Evolutionary conservation across 2,329 filamentous ascomycete species (phyloP), one percentile per base, ranked within the genome.

Genomic region (Venturia carpophila): DNA sequence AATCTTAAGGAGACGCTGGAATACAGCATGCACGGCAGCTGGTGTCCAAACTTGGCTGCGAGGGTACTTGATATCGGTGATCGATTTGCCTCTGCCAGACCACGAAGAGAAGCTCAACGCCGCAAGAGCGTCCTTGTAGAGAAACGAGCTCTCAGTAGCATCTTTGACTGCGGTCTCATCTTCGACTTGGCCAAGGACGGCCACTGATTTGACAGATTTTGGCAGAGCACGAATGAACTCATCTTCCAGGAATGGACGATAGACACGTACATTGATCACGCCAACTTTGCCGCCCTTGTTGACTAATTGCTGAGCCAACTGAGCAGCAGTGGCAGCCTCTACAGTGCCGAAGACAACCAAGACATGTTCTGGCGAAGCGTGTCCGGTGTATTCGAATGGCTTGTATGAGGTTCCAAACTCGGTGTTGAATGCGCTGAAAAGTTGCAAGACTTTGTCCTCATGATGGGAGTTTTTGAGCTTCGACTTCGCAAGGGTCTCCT

Each of bases 211-310:
- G 60, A 87, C 84, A 43, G 89, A 89, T 69, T 85, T 81, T 42
- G 94, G 92, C 37, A 99, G 83, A 13, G 85, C 84, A 69, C 88
- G 86, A 68, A 97, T 80, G 82, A 99, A 97, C 63, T 91, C 90
- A 74, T 97, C 92, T 78, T 99, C 94, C 41, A 94, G 86, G 73
- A 99, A 97, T 19, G 94, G 94, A 55, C 93, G 87, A 81, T 97
- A 99, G 65, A 99, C 83, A 68, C 94, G 89, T 60, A 97, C 93
- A 71, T 91, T 93, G 76, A 99, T 82, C 47, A 93, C 89, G 71
- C 94, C 94, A 67, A 97, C 84, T 78, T 87, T 91, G 73, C 84
- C 83, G 69, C 88, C 92, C 68, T 88, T 83, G 68, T 84, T 83
- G 39, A 89, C 84, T 60, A 97, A 81, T 49, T 87, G 86, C 55